Evolutionary conservation across 371 early-diverging fungal species (phyloP).

Genomic region (Dichotomocladium elegans): DNA sequence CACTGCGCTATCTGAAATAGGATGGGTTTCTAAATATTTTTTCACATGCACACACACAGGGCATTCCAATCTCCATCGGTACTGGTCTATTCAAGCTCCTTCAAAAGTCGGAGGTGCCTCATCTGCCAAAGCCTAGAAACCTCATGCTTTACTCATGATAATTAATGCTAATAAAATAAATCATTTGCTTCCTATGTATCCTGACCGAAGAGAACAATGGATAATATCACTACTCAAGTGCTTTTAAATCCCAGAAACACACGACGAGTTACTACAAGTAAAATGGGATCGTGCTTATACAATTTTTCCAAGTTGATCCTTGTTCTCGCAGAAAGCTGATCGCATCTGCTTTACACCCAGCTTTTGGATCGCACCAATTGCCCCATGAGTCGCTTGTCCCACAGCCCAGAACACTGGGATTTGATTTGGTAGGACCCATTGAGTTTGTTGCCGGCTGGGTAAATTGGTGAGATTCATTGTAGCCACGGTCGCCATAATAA

Average conservation of each 20-base stretch:
- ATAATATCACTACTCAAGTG: too few relatives aligned
- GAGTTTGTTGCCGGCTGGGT: not conserved
- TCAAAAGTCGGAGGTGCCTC: conserved; percentile 54
- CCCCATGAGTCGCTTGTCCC: not conserved
- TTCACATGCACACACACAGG: conserved; percentile 23
- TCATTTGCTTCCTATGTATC: too few relatives aligned
- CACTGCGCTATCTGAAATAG: not conserved
- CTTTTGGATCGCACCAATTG: not conserved
- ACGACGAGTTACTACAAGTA: too few relatives aligned
- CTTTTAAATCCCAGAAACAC: too few relatives aligned
- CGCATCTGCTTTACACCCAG: not conserved
- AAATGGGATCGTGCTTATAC: too few relatives aligned
- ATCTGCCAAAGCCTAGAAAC: conserved; percentile 54
- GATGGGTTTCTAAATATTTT: not conserved
- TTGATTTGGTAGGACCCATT: conserved; percentile 1
- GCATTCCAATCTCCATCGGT: conserved; percentile 96
- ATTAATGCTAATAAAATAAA: too few relatives aligned
- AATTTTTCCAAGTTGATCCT: conserved; percentile 10
- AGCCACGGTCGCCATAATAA: conserved; percentile 43
- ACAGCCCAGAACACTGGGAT: conserved; percentile 12
- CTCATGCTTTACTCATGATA: conserved; percentile 46
- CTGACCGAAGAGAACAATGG: too few relatives aligned
- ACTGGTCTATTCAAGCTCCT: conserved; percentile 95
- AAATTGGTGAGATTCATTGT: conserved; percentile 17
- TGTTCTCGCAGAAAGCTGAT: not conserved